These are phyloP conservation scores for Sphaerulina populicola DNA, from an alignment of 2,329 filamentous ascomycete genomes.

Conservation along the genomic window DNA sequence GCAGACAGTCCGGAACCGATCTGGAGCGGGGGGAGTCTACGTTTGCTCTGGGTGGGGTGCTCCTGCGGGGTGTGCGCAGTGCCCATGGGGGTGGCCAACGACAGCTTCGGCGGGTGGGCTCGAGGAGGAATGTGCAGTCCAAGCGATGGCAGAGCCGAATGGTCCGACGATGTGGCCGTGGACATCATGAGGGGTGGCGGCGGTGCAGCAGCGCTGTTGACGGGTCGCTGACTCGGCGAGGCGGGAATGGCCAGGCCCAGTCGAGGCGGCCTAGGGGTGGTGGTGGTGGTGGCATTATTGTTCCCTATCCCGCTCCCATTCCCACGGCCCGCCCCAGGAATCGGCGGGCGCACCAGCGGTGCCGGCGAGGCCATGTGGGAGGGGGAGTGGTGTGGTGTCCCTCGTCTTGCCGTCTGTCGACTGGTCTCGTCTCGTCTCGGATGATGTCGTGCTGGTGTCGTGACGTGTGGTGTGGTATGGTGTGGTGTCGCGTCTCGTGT, in stretches of 20 bases:
- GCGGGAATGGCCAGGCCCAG: slow-evolving; percentile 85
- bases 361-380: slow-evolving; percentile 64
- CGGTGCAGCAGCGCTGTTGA: slow-evolving; percentile 40
- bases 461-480: too few relatives aligned
- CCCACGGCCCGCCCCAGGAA: slow-evolving; percentile 56
- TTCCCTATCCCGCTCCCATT: background rate
- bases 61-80: slow-evolving; percentile 61
- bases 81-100: slow-evolving; percentile 82
- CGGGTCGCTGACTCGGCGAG: slow-evolving; percentile 72
- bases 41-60: slow-evolving; percentile 24
- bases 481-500: too few relatives aligned
- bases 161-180: slow-evolving; percentile 25
- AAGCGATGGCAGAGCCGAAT: slow-evolving; percentile 30
- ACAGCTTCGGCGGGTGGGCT: slow-evolving; percentile 67
- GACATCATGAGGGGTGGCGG: slow-evolving; percentile 10
- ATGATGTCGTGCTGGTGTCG: too few relatives aligned
- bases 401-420: too few relatives aligned
- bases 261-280: slow-evolving; percentile 48
- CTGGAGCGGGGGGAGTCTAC: slow-evolving; percentile 44
- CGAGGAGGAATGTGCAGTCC: slow-evolving; percentile 37
- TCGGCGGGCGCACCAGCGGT: slow-evolving; percentile 73
- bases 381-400: slow-evolving; percentile 17
- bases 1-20: slow-evolving; percentile 51
- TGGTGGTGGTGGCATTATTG: too few relatives aligned
- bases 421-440: too few relatives aligned